Conservation (phyloP, 169 alveolate species). For the Eimeria sp. region DNA sequence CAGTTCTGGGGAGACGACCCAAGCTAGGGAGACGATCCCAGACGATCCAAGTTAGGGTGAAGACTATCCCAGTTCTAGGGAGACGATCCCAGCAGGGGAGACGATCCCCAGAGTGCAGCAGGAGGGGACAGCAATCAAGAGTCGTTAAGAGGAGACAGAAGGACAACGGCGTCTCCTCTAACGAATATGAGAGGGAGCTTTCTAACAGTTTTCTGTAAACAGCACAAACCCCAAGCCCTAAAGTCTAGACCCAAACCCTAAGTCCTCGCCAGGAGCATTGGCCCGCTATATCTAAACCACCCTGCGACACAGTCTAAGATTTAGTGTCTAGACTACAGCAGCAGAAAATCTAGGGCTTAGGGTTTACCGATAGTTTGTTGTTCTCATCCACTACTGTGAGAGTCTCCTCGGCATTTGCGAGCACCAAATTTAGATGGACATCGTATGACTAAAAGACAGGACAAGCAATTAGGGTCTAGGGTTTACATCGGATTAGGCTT, state of each 20-base stretch:
- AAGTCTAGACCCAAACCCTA: neutral
- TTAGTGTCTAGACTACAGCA: neutral
- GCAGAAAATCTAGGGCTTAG: neutral
- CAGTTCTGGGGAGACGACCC: neutral
- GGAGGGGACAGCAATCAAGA: neutral
- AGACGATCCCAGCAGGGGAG: conserved; percentile 6
- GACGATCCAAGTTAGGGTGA: neutral
- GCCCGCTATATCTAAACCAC: no score
- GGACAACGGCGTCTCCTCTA: conserved; percentile 95
- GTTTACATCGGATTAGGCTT: neutral
- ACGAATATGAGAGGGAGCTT: conserved; percentile 91
- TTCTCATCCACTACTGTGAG: conserved; percentile 85
- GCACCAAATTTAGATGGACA: conserved; percentile 95
- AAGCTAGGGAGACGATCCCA: neutral
- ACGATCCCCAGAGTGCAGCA: neutral
- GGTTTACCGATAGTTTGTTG: conserved; percentile 36
- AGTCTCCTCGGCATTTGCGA: conserved; percentile 94
- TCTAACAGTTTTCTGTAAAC: conserved; percentile 87
- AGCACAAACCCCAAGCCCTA: conserved; percentile 12
- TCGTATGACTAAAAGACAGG: conserved; percentile 92
- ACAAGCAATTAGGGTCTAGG: conserved; percentile 10
- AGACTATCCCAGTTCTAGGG: neutral
- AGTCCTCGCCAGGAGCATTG: conserved; percentile 39
- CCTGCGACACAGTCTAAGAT: neutral
- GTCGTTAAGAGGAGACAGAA: conserved; percentile 89